phyloP scores from a whole-genome alignment of 75 land plant species.

The Sequoia sempervirens region DNA sequence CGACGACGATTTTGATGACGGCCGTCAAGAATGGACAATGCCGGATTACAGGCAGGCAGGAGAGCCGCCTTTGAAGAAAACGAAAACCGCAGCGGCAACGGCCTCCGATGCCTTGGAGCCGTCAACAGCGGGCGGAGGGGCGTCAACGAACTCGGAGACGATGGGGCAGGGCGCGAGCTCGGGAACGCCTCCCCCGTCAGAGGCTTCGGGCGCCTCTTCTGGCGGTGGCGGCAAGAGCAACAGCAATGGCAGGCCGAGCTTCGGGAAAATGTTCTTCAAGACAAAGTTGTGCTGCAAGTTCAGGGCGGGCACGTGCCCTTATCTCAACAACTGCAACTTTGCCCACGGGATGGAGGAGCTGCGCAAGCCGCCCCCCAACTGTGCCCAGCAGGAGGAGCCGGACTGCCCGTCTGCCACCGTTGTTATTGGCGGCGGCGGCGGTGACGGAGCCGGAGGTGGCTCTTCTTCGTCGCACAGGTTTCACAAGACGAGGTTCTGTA shows the following conservation, averaged over 20 bases:
- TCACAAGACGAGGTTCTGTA: slow-evolving; percentile 39
- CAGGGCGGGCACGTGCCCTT: slow-evolving; percentile 43
- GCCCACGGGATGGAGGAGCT: slow-evolving; percentile 52
- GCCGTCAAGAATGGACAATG: background rate
- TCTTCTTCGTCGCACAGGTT: slow-evolving; percentile 19
- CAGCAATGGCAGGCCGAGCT: background rate
- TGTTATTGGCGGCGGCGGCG: background rate
- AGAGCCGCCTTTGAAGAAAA: background rate
- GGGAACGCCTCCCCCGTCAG: background rate
- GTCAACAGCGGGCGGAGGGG: background rate
- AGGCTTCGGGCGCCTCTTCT: background rate
- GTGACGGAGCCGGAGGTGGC: slow-evolving; percentile 21
- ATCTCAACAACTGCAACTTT: slow-evolving; percentile 38
- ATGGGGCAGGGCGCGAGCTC: background rate
- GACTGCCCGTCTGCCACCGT: background rate
- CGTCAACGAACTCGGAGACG: background rate
- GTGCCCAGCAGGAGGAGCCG: slow-evolving; percentile 1
- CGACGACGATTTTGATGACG: background rate
- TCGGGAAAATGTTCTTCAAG: background rate
- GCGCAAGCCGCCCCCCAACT: slow-evolving; percentile 32
- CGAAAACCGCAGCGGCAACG: background rate
- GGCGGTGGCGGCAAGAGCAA: background rate
- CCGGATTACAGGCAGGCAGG: background rate
- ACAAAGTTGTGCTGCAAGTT: slow-evolving; percentile 16
- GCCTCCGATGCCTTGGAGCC: background rate